Percentiles rank a stretch among this genome's conserved stretches.
These are phyloP conservation scores for Cnidoscolus chayamansa DNA, from an alignment of 441 rosid genomes.

Conservation along the genomic window DNA sequence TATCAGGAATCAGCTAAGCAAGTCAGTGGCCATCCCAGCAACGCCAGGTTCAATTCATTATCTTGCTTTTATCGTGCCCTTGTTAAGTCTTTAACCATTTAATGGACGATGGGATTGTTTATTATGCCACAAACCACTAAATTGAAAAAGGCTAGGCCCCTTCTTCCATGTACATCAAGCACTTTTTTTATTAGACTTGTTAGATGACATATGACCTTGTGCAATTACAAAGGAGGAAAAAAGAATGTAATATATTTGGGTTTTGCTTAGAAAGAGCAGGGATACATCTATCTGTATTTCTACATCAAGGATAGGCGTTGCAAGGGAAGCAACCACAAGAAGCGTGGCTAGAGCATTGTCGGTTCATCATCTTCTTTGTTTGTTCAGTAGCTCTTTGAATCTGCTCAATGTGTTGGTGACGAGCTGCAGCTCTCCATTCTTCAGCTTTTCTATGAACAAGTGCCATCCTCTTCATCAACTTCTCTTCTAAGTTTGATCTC, in stretches of 20 bases:
- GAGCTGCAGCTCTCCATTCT: slow-evolving; percentile 73
- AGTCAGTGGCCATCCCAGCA: not conserved
- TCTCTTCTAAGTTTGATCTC: slow-evolving; percentile 83
- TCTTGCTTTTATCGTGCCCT: too few relatives aligned
- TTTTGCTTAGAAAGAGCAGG: slow-evolving; percentile 4
- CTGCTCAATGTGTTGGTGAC: slow-evolving; percentile 60
- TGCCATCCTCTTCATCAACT: slow-evolving; percentile 85
- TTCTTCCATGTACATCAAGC: not conserved
- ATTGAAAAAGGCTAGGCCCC: not conserved
- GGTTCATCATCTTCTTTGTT: slow-evolving; percentile 45
- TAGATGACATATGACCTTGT: not conserved
- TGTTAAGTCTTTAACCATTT: too few relatives aligned
- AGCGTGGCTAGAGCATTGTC: slow-evolving; percentile 39
- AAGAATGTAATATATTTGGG: not conserved
- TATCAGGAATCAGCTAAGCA: not conserved
- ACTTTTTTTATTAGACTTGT: not conserved
- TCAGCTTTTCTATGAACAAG: slow-evolving; percentile 67
- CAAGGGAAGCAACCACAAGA: slow-evolving; percentile 82
- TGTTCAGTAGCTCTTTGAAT: slow-evolving; percentile 45
- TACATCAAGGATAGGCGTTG: slow-evolving; percentile 25
- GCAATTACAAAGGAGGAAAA: not conserved
- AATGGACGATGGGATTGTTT: not conserved
- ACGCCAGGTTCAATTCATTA: not conserved
- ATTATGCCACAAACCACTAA: not conserved
- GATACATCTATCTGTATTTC: not conserved